These are phyloP conservation scores for Lipomyces spencermartinsiae DNA, from an alignment of 805 yeast species.

Conservation along the genomic window DNA sequence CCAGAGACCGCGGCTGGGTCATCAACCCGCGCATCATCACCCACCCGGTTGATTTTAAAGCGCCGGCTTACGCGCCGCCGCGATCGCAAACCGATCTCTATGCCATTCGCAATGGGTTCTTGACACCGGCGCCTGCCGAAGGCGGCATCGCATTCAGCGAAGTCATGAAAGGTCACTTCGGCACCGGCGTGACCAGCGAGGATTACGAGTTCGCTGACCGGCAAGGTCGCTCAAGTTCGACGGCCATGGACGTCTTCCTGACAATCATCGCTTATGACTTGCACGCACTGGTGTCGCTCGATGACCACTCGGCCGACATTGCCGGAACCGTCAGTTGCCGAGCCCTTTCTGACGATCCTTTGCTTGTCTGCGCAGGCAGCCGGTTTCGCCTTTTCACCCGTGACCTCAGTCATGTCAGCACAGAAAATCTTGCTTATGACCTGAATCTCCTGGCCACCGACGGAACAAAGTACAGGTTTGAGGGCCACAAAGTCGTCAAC, in stretches of 20 bases:
- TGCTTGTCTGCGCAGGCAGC: neutral
- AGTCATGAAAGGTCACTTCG: slow-evolving; percentile 2
- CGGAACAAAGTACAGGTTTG: neutral
- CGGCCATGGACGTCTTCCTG: neutral
- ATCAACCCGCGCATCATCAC: neutral
- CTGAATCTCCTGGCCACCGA: neutral
- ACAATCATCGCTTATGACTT: neutral
- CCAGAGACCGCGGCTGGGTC: neutral
- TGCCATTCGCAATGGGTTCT: no score
- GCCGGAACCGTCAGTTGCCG: neutral
- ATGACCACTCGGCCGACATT: neutral
- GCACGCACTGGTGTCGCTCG: neutral
- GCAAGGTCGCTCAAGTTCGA: neutral
- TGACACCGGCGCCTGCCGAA: neutral
- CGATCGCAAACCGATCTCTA: neutral
- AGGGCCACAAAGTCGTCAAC: neutral
- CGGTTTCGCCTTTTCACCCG: neutral
- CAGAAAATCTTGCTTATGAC: neutral
- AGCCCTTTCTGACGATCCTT: neutral
- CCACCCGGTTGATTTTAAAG: neutral
- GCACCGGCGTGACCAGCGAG: neutral
- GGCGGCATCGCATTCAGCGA: neutral
- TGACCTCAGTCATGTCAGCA: neutral
- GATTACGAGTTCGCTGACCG: neutral
- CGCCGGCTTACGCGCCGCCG: neutral